A percentile compares a stretch with the other conserved stretches of the same genome.
phyloP scores from a whole-genome alignment of 176 grass and related monocot genomes.

The Carex scoparia region DNA sequence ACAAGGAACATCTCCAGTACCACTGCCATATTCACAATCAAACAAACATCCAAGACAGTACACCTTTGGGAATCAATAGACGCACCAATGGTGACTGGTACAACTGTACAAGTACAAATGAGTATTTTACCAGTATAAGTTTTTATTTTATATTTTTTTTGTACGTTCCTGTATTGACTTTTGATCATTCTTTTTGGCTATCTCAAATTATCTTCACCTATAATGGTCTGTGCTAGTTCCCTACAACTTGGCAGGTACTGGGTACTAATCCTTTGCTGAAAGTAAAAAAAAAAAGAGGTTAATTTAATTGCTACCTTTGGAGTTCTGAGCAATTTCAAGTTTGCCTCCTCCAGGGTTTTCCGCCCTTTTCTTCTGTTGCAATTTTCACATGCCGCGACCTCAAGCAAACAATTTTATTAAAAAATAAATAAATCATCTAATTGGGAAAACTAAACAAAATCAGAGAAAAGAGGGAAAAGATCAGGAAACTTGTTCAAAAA shows the following conservation, averaged over 20 bases:
- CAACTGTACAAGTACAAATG: not conserved
- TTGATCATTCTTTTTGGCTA: not conserved
- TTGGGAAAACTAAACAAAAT: not conserved
- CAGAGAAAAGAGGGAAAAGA: not conserved
- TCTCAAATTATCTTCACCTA: not conserved
- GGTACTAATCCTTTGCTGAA: not conserved
- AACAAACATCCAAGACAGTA: not conserved
- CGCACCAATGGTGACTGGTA: not conserved
- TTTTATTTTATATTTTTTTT: not conserved
- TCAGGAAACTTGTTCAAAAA: not conserved
- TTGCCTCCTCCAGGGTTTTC: conserved; percentile 74
- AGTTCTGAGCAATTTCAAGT: conserved; percentile 62
- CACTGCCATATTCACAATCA: not conserved
- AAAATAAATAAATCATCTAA: not conserved
- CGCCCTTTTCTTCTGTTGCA: conserved; percentile 92
- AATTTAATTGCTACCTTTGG: conserved; percentile 43
- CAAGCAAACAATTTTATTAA: not conserved
- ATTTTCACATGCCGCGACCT: conserved; percentile 84
- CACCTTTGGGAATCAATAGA: not conserved
- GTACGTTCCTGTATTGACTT: not conserved
- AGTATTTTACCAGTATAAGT: not conserved
- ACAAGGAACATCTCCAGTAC: not conserved
- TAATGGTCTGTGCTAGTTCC: not conserved
- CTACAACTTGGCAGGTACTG: not conserved
- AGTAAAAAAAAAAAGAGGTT: not conserved